These are phyloP conservation scores for Talaromyces sp. DNA, from an alignment of 2,329 filamentous ascomycete genomes.

Conservation along the genomic window DNA sequence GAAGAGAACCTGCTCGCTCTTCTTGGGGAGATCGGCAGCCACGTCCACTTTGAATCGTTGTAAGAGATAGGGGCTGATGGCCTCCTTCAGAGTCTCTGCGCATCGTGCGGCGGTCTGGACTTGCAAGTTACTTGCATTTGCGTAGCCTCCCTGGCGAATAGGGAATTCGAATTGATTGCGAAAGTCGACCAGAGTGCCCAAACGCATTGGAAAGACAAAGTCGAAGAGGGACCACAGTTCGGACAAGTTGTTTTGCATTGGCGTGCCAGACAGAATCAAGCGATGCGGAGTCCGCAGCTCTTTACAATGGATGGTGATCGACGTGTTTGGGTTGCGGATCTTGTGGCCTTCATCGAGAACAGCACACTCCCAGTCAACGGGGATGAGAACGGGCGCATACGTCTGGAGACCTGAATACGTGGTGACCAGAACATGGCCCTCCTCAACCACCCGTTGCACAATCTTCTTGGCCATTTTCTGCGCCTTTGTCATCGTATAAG, in stretches of 20 bases:
- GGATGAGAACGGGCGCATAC: conserved; percentile 75
- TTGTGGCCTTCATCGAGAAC: conserved; percentile 97
- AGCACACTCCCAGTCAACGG: conserved; percentile 85
- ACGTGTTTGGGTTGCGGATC: conserved; percentile 92
- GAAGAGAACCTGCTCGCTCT: conserved; percentile 93
- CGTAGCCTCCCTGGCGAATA: conserved; percentile 88
- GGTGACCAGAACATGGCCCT: conserved; percentile 90
- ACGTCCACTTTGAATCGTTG: conserved; percentile 93
- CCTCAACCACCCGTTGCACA: conserved; percentile 71
- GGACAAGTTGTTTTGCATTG: conserved; percentile 93
- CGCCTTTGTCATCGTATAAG: conserved; percentile 43
- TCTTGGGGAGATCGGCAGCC: conserved; percentile 86
- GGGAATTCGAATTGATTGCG: conserved; percentile 88
- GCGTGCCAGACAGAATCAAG: conserved; percentile 90
- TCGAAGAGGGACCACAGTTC: conserved; percentile 98
- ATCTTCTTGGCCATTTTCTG: conserved; percentile 71
- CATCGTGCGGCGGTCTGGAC: conserved; percentile 93
- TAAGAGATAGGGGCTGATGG: conserved; percentile 87
- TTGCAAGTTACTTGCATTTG: conserved; percentile 88
- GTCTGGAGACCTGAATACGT: conserved; percentile 95
- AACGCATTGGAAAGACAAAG: conserved; percentile 92
- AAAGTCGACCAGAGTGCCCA: conserved; percentile 88
- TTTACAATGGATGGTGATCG: conserved; percentile 93
- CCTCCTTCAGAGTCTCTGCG: conserved; percentile 87
- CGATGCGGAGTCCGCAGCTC: conserved; percentile 85